phyloP scores from a whole-genome alignment of 2,329 filamentous ascomycete species.

The Paecilomyces fulvus region DNA sequence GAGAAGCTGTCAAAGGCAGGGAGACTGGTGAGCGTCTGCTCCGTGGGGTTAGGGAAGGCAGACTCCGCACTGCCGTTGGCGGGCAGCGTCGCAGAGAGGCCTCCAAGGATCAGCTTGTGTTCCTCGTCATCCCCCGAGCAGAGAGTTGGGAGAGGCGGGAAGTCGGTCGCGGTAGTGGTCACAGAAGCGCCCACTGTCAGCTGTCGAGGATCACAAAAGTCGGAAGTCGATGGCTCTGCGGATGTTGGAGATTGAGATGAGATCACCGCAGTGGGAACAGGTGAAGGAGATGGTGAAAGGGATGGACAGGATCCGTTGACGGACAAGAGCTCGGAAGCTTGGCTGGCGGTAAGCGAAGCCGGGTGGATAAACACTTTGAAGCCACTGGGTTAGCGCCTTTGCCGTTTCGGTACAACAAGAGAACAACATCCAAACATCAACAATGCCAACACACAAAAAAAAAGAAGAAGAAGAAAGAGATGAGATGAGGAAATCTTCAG shows the following conservation, averaged over 20 bases:
- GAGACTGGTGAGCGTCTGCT: slow-evolving; percentile 51
- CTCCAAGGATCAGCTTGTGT: slow-evolving; percentile 27
- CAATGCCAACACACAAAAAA: neutral
- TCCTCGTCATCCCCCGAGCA: slow-evolving; percentile 36
- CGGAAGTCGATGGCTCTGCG: slow-evolving; percentile 60
- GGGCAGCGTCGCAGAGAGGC: slow-evolving; percentile 28
- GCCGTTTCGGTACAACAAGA: neutral
- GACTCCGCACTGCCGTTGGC: slow-evolving; percentile 29
- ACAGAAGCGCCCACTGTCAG: slow-evolving; percentile 60
- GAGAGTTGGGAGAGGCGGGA: slow-evolving; percentile 50
- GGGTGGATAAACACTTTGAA: slow-evolving; percentile 59
- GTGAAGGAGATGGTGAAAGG: slow-evolving; percentile 77
- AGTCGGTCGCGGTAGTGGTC: slow-evolving; percentile 46
- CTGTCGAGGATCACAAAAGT: slow-evolving; percentile 88
- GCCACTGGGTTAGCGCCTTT: slow-evolving; percentile 15
- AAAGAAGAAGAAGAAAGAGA: no score
- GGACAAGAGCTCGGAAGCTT: slow-evolving; percentile 62
- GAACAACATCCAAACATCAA: slow-evolving; percentile 2
- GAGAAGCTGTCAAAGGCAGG: slow-evolving; percentile 77
- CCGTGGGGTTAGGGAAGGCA: slow-evolving; percentile 33
- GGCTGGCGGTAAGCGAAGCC: slow-evolving; percentile 54
- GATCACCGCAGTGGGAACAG: slow-evolving; percentile 62
- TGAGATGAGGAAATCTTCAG: neutral
- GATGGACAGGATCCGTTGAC: slow-evolving; percentile 65
- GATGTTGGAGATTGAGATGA: slow-evolving; percentile 60